phyloP scores from a whole-genome alignment of 768 basidiomycete species.

The Panaeolus cyanescens region DNA sequence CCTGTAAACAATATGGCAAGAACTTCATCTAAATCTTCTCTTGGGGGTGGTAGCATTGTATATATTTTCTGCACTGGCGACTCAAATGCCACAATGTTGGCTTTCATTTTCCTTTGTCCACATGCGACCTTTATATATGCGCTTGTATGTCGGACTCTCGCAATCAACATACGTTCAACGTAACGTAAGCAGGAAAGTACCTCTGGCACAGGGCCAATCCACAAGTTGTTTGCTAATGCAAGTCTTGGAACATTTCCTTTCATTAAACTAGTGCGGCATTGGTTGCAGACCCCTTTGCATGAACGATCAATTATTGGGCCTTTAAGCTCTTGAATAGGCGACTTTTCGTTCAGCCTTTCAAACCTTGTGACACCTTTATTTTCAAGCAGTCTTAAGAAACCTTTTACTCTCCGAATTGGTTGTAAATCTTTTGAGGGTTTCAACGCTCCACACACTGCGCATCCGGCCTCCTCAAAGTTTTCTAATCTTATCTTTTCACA shows the following conservation, averaged over 20 bases:
- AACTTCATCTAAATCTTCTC: conserved; percentile 31
- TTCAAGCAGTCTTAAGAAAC: no score
- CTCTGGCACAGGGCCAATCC: conserved; percentile 13
- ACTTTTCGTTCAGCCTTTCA: not conserved
- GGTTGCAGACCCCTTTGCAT: conserved; percentile 10
- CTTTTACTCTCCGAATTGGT: no score
- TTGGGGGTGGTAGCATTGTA: conserved; percentile 22
- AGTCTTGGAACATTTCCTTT: conserved; percentile 8
- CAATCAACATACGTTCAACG: conserved; percentile 27
- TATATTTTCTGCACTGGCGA: conserved; percentile 24
- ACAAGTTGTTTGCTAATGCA: conserved; percentile 14
- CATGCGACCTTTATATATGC: conserved; percentile 22
- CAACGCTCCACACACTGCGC: conserved; percentile 30
- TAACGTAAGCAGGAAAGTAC: conserved; percentile 10
- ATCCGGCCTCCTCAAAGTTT: conserved; percentile 26
- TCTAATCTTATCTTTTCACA: not conserved
- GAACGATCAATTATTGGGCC: conserved; percentile 15
- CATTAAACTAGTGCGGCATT: not conserved
- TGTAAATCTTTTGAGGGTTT: conserved; percentile 7
- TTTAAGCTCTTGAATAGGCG: conserved; percentile 1
- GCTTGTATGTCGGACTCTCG: conserved; percentile 21
- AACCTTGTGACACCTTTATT: conserved; percentile 8
- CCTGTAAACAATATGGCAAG: no score
- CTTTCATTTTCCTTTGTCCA: conserved; percentile 25
- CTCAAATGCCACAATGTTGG: conserved; percentile 22